These are phyloP conservation scores for Kazachstania bromeliacearum DNA, from an alignment of 805 yeast species.

Conservation along the genomic window DNA sequence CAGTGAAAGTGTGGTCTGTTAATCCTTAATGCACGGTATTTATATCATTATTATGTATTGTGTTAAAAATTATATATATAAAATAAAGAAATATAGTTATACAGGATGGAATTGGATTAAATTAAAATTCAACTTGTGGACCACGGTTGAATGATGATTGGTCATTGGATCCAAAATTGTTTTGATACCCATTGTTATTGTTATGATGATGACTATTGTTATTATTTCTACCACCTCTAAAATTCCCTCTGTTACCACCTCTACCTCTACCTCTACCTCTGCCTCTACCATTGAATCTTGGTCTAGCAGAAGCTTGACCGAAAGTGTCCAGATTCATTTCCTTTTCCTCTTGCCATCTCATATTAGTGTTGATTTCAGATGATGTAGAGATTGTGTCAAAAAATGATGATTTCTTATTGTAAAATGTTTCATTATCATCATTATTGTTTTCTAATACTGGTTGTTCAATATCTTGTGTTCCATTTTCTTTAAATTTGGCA, in stretches of 20 bases:
- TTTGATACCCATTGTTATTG: slow-evolving; percentile 5
- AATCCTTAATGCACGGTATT: neutral
- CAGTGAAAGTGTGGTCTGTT: neutral
- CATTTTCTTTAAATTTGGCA: slow-evolving; percentile 46
- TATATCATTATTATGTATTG: neutral
- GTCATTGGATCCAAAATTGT: slow-evolving; percentile 1
- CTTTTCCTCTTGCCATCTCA: slow-evolving; percentile 69
- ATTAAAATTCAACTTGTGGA: slow-evolving; percentile 8
- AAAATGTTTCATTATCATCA: slow-evolving; percentile 32
- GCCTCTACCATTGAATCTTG: slow-evolving; percentile 33
- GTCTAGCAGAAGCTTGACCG: slow-evolving; percentile 54
- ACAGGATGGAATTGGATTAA: no score
- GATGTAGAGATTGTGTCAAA: slow-evolving; percentile 80
- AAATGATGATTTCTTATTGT: slow-evolving; percentile 77
- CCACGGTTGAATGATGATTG: slow-evolving; percentile 1
- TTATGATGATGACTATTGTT: slow-evolving; percentile 10
- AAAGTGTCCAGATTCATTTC: slow-evolving; percentile 71
- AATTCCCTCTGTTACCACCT: slow-evolving; percentile 20
- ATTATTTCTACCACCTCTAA: slow-evolving; percentile 12
- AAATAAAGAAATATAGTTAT: no score
- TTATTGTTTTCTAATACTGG: slow-evolving; percentile 10
- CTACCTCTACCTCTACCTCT: slow-evolving; percentile 31
- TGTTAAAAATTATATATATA: no score
- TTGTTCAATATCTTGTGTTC: slow-evolving; percentile 15
- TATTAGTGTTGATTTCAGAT: slow-evolving; percentile 36